These are phyloP conservation scores for Gloeophyllum trabeum DNA, from an alignment of 768 basidiomycete genomes.

Conservation along the genomic window DNA sequence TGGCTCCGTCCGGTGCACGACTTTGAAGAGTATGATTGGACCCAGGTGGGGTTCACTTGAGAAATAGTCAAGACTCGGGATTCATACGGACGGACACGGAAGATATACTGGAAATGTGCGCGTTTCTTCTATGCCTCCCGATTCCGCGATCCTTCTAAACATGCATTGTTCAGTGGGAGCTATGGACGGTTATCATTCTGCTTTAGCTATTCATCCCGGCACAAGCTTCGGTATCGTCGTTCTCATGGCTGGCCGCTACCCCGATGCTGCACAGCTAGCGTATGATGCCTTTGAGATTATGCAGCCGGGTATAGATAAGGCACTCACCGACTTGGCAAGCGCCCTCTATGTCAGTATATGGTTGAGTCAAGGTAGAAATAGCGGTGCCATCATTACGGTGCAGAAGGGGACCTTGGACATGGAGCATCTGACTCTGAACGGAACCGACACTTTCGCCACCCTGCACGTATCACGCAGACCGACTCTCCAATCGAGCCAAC, in stretches of 20 bases:
- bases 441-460: no score
- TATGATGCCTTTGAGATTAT: slow-evolving; percentile 14
- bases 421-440: no score
- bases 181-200: slow-evolving; percentile 13
- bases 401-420: slow-evolving; percentile 13
- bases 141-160: background rate
- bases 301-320: slow-evolving; percentile 16
- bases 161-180: slow-evolving; percentile 11
- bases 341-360: slow-evolving; percentile 15
- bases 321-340: slow-evolving; percentile 5
- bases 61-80: no score
- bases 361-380: slow-evolving; percentile 5
- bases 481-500: no score
- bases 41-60: no score
- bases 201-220: slow-evolving; percentile 15
- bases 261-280: slow-evolving; percentile 12
- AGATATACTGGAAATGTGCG: slow-evolving; percentile 19
- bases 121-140: background rate
- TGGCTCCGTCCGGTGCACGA: no score
- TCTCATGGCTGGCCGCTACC: slow-evolving; percentile 13
- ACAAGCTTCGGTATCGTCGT: slow-evolving; percentile 17
- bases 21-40: no score
- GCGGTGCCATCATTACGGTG: slow-evolving; percentile 7
- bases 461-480: no score
- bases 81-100: no score